Evolutionary conservation across 768 basidiomycete species (phyloP).

Genomic region (Xerocomellus chrysenteron): DNA sequence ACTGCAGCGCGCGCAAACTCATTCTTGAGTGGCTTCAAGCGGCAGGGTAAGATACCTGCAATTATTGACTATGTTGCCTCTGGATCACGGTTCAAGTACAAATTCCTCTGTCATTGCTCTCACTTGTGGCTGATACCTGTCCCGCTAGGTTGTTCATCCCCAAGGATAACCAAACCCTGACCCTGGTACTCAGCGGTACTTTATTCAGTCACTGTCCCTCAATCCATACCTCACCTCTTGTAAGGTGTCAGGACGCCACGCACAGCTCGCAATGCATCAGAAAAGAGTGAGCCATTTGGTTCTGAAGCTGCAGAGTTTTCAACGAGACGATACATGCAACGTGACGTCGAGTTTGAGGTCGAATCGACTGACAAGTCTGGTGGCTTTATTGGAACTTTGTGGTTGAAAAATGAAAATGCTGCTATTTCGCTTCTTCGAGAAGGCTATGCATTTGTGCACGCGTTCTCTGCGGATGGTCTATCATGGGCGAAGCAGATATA

Average conservation of each 20-base stretch:
- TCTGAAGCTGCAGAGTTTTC: conserved; percentile 79
- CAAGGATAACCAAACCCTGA: conserved; percentile 91
- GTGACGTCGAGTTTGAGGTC: conserved; percentile 92
- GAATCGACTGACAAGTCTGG: conserved; percentile 91
- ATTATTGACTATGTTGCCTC: conserved; percentile 92
- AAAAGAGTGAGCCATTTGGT: conserved; percentile 90
- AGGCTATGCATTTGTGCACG: conserved; percentile 85
- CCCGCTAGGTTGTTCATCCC: conserved; percentile 69
- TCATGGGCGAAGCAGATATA: conserved; percentile 78
- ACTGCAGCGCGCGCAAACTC: conserved; percentile 73
- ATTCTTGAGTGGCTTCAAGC: conserved; percentile 90
- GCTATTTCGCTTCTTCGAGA: conserved; percentile 83
- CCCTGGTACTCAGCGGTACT: conserved; percentile 83
- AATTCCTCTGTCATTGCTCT: conserved; percentile 3
- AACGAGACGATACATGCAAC: conserved; percentile 81
- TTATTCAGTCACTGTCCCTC: background rate
- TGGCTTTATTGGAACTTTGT: conserved; percentile 90
- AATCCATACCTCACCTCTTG: conserved; percentile 6
- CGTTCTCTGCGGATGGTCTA: conserved; percentile 81
- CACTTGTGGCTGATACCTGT: background rate
- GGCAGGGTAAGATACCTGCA: conserved; percentile 77
- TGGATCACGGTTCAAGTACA: conserved; percentile 93
- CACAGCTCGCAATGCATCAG: conserved; percentile 72
- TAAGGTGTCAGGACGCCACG: conserved; percentile 89
- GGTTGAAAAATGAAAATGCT: conserved; percentile 80